These are phyloP conservation scores for Trichoderma parareesei DNA, from an alignment of 495 filamentous ascomycete species.

Conservation along the genomic window DNA sequence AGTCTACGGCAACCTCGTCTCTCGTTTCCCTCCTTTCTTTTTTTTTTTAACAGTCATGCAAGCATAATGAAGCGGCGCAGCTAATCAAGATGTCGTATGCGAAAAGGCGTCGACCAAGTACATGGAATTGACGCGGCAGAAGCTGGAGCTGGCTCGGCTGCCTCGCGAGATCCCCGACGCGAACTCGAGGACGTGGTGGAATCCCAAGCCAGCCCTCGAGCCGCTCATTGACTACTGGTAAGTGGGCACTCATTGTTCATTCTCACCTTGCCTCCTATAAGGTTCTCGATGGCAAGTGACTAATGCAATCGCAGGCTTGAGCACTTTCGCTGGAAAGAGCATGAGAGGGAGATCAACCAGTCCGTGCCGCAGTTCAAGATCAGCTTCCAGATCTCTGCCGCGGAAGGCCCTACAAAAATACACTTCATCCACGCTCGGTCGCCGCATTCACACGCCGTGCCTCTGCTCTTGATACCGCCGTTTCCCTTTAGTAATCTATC, in stretches of 20 bases:
- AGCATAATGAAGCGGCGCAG: no score
- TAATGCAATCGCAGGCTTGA: conserved; percentile 40
- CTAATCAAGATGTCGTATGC: neutral
- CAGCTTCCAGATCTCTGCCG: conserved; percentile 30
- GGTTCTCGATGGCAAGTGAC: conserved; percentile 10
- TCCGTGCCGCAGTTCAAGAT: conserved; percentile 54
- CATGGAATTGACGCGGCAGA: conserved; percentile 44
- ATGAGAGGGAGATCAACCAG: conserved; percentile 47
- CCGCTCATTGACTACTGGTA: conserved; percentile 47
- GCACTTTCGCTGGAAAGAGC: conserved; percentile 51
- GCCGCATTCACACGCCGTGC: conserved; percentile 40
- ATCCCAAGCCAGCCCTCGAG: conserved; percentile 41
- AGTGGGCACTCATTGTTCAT: conserved; percentile 13
- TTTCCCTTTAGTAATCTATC: conserved; percentile 68
- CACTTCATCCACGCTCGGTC: conserved; percentile 53
- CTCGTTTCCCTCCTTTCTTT: no score
- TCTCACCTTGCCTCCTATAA: neutral
- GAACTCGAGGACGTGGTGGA: conserved; percentile 36
- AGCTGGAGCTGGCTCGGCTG: conserved; percentile 46
- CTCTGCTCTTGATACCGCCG: conserved; percentile 54
- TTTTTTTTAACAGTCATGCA: no score
- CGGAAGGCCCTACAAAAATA: conserved; percentile 29
- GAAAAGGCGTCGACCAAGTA: conserved; percentile 41
- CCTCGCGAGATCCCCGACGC: conserved; percentile 38
- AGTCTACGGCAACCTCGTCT: conserved; percentile 15